Percentiles rank a stretch among this genome's conserved stretches.
These are phyloP conservation scores for Petasospora rhodanensis DNA, from an alignment of 1,139 yeast species.

Conservation along the genomic window DNA sequence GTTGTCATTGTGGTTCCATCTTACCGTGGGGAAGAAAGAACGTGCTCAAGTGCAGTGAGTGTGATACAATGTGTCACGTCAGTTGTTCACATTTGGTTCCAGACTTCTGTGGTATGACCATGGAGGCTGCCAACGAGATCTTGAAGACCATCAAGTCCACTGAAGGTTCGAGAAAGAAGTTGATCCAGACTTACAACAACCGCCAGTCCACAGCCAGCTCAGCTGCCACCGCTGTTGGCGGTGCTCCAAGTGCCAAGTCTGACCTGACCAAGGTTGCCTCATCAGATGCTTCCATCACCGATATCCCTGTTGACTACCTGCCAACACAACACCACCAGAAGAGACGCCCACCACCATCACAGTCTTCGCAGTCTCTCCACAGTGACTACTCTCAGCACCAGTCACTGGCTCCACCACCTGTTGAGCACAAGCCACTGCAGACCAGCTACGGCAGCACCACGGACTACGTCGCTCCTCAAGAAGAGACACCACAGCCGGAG, in stretches of 20 bases:
- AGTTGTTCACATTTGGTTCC: constrained; percentile 93
- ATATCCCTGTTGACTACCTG: constrained; percentile 3
- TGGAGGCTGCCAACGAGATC: constrained; percentile 93
- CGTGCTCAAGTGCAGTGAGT: constrained; percentile 91
- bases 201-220: constrained; percentile 22
- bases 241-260: constrained; percentile 1
- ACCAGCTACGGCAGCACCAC: too few species aligned
- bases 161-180: constrained; percentile 39
- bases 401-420: constrained; percentile 13
- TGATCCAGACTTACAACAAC: constrained; percentile 18
- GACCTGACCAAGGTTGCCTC: constrained; percentile 5
- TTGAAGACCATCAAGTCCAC: constrained; percentile 81
- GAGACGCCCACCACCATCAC: constrained; percentile 16
- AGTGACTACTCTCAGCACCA: constrained; percentile 5
- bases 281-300: constrained; percentile 2
- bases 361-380: too few species aligned
- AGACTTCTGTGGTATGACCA: constrained; percentile 96
- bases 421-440: too few species aligned
- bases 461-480: too few species aligned
- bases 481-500: neutral
- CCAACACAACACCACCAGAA: constrained; percentile 16
- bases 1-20: constrained; percentile 97
- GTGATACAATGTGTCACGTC: constrained; percentile 93
- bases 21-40: constrained; percentile 93
- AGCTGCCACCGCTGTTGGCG: constrained; percentile 22